Percentiles rank a stretch among this genome's conserved stretches.
These are phyloP conservation scores for Aurantiochytrium sp. DNA, from an alignment of 108 stramenopile species.

Conservation along the genomic window DNA sequence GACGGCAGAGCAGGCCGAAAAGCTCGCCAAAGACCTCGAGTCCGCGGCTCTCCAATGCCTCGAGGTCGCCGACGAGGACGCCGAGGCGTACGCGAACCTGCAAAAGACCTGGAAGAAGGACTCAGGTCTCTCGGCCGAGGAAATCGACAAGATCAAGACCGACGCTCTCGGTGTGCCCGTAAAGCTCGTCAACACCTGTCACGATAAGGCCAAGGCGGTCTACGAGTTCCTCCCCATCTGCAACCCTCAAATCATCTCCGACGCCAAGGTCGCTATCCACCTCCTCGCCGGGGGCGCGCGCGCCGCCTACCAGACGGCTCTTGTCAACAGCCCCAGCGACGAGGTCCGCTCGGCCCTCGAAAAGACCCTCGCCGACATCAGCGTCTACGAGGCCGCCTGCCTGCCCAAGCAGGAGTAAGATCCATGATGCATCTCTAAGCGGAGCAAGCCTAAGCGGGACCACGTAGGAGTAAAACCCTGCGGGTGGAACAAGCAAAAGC, in stretches of 20 bases:
- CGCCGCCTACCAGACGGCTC: conserved; percentile 21
- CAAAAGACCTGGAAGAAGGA: conserved; percentile 28
- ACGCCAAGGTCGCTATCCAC: conserved; percentile 19
- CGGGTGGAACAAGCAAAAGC: too few relatives aligned
- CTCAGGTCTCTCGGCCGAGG: neutral
- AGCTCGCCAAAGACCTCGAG: neutral
- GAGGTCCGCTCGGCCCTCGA: neutral
- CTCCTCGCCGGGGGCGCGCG: conserved; percentile 11
- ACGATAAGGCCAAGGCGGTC: neutral
- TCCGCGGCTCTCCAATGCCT: neutral
- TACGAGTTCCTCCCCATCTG: neutral
- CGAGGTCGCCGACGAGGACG: neutral
- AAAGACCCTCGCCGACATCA: neutral
- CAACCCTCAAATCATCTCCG: conserved; percentile 25
- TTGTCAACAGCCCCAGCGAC: neutral
- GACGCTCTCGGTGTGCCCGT: conserved; percentile 4
- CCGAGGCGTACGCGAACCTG: conserved; percentile 1
- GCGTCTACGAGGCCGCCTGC: neutral
- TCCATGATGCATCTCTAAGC: too few relatives aligned
- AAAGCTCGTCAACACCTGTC: neutral
- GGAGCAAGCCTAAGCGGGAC: too few relatives aligned
- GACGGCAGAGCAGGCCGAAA: neutral
- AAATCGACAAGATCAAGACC: conserved; percentile 21
- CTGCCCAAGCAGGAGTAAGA: neutral
- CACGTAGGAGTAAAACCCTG: too few relatives aligned